Conservation (phyloP, 1,284 basidiomycete genomes). For the Trichosporon asahii region DNA sequence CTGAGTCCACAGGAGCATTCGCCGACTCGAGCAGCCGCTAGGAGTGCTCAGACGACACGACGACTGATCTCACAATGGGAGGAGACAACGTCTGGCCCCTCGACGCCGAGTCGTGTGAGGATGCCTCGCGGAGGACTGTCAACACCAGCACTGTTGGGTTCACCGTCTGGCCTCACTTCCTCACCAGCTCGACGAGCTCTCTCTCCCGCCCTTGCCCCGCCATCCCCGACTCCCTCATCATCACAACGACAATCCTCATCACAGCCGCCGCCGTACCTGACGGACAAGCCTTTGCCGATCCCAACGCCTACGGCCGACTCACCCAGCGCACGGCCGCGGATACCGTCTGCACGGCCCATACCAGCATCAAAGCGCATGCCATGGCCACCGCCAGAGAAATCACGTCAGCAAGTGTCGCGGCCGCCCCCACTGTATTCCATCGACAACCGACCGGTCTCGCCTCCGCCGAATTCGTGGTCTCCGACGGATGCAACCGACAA, state of each 20-base stretch:
- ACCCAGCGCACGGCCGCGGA: constrained; percentile 6
- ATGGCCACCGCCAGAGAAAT: constrained; percentile 13
- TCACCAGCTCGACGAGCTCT: neutral
- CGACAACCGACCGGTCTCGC: constrained; percentile 14
- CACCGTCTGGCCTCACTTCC: neutral
- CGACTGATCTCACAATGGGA: constrained; percentile 47
- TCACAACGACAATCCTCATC: neutral
- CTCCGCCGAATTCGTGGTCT: constrained; percentile 27
- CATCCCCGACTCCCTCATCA: neutral
- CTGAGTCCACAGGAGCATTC: constrained; percentile 8
- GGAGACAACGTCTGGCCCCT: constrained; percentile 12
- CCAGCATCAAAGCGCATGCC: constrained; percentile 22
- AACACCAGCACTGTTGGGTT: neutral
- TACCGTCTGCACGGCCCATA: constrained; percentile 20
- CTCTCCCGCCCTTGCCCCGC: neutral
- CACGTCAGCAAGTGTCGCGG: neutral
- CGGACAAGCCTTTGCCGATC: constrained; percentile 42
- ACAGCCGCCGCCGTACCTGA: constrained; percentile 30
- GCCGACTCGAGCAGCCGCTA: constrained; percentile 28
- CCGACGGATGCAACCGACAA: constrained; percentile 30
- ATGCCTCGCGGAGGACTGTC: neutral
- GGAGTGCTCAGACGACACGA: constrained; percentile 25
- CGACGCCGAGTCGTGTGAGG: constrained; percentile 8
- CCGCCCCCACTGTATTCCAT: constrained; percentile 29
- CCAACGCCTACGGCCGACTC: constrained; percentile 24